These are phyloP conservation scores for Candida vartiovaarae DNA, from an alignment of 805 yeast genomes.

Conservation along the genomic window DNA sequence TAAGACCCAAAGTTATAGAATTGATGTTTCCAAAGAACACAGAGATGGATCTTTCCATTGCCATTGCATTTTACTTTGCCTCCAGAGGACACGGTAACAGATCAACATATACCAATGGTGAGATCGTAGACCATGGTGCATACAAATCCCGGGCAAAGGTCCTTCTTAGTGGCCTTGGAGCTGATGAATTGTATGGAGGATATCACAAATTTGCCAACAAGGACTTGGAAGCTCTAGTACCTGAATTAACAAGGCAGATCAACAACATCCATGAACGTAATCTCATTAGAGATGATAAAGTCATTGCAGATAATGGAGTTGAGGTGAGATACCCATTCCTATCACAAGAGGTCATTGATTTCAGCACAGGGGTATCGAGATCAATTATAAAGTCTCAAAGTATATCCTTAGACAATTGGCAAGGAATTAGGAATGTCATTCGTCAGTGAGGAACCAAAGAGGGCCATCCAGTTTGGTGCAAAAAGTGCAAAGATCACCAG, in stretches of 20 bases:
- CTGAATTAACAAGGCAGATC: slow-evolving; percentile 66
- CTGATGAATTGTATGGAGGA: slow-evolving; percentile 96
- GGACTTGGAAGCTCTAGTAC: slow-evolving; percentile 37
- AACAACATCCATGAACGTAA: slow-evolving; percentile 71
- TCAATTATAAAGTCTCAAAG: slow-evolving; percentile 45
- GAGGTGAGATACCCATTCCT: slow-evolving; percentile 86
- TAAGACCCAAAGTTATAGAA: slow-evolving; percentile 44
- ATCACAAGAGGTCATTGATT: slow-evolving; percentile 51
- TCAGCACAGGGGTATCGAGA: slow-evolving; percentile 41
- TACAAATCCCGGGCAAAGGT: slow-evolving; percentile 59
- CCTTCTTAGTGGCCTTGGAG: slow-evolving; percentile 88
- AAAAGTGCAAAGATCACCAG: slow-evolving; percentile 89
- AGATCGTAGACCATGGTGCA: slow-evolving; percentile 4
- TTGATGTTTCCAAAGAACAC: slow-evolving; percentile 81
- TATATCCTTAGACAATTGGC: slow-evolving; percentile 61
- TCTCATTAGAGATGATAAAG: slow-evolving; percentile 88
- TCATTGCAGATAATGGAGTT: slow-evolving; percentile 77
- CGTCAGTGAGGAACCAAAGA: slow-evolving; percentile 69
- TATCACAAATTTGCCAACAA: slow-evolving; percentile 70
- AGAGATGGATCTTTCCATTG: slow-evolving; percentile 94
- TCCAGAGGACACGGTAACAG: slow-evolving; percentile 45
- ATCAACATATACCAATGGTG: slow-evolving; percentile 7
- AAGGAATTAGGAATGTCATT: slow-evolving; percentile 36
- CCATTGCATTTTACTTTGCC: slow-evolving; percentile 92
- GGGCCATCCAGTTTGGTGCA: slow-evolving; percentile 97